Base-by-base conservation (phyloP, 176 grass and related monocot species). In the Tuctoria greenei region DNA sequence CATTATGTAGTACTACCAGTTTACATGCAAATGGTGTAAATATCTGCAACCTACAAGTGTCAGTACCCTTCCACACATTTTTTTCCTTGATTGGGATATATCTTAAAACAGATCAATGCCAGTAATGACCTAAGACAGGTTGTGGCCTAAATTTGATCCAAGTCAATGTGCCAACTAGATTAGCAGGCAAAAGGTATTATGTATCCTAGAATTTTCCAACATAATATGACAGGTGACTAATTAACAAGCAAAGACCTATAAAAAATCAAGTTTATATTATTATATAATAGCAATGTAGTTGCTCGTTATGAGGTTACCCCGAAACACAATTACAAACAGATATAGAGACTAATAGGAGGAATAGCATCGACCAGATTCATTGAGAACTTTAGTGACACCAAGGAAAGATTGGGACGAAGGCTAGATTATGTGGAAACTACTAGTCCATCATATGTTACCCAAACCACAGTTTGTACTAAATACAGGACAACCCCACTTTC, bases 381-480 rank as follows among this genome's bases (percentile, higher is more conserved):
- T 55, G 11, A 10, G 16, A 43, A 81, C 21, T 41, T 14, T 28
- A 2, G 35, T 61, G 17, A 0, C 34, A 54, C 2, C 58, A 63
- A 14, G 21, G 2, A 62, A 73, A 52, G 41, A 64, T 31, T 74
- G n/a, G 43, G 21, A 37, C 20, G 18, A 62, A 79, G 51, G 11
- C 40, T n/a, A 78, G 25, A 79, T 43, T 16, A 62, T 74, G 24
- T 26, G 52, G 16, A 83, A 74, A 10, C 27, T 54, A 64, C 10
- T 27, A 37, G 55, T 15, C 44, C 8, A 46, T 51, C 38, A 43
- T 3, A 76, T 64, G 36, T 25, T 62, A 79, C 38, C 12, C 36
- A 52, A 18, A 50, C 41, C 27, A 9, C 13, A 77, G 75, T 74
- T 74, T 50, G 21, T 79, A 80, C 58, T 58, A 42, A 61, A 69